These are phyloP conservation scores for Erigeron canadensis DNA, from an alignment of 129 eudicot genomes.

Conservation along the genomic window DNA sequence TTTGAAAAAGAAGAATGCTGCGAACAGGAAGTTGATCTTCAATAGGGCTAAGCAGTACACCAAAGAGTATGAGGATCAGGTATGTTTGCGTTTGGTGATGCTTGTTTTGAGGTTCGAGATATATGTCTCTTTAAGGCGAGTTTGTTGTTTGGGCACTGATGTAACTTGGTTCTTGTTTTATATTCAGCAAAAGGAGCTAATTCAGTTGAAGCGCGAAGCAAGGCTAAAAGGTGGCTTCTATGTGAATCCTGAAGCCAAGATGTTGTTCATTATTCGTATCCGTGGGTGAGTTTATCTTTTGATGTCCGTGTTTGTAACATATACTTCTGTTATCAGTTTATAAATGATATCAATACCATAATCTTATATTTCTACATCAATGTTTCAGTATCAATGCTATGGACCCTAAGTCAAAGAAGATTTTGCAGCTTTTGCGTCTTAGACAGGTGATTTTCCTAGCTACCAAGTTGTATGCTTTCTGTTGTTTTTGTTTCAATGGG, in stretches of 20 bases:
- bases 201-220: conserved; percentile 73
- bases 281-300: conserved; percentile 48
- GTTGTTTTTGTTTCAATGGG: neutral
- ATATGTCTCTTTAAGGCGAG: neutral
- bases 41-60: conserved; percentile 58
- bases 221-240: conserved; percentile 76
- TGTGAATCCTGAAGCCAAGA: conserved; percentile 75
- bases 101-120: neutral
- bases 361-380: conserved; percentile 5
- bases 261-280: conserved; percentile 63
- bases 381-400: conserved; percentile 66
- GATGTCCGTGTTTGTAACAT: neutral
- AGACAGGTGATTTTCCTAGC: conserved; percentile 53
- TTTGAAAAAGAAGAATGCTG: conserved; percentile 57
- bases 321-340: neutral
- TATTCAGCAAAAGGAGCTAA: conserved; percentile 57
- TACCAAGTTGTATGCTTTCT: neutral
- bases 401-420: conserved; percentile 70
- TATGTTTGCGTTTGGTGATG: neutral
- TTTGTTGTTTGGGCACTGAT: neutral
- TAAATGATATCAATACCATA: neutral
- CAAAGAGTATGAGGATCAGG: conserved; percentile 72
- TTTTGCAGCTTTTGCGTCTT: conserved; percentile 70
- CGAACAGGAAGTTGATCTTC: conserved; percentile 57
- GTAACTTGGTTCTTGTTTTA: neutral